These are phyloP conservation scores for Xenosphaeropsis pyriputrescens DNA, from an alignment of 2,329 filamentous ascomycete species.

Conservation along the genomic window DNA sequence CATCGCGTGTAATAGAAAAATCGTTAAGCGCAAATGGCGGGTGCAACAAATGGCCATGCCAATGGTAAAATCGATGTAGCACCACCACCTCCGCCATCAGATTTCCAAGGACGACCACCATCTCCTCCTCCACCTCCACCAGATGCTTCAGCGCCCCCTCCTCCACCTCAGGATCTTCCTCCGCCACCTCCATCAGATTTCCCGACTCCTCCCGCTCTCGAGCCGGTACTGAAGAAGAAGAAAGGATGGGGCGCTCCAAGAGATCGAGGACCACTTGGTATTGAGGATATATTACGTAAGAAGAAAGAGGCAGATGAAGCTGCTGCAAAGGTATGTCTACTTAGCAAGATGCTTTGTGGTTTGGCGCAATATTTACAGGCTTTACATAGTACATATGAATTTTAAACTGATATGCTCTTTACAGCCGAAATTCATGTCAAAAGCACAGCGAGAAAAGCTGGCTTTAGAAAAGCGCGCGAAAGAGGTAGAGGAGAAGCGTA, in stretches of 20 bases:
- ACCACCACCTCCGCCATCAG: conserved; percentile 10
- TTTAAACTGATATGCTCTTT: conserved; percentile 8
- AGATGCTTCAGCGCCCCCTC: conserved; percentile 12
- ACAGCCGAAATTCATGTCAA: conserved; percentile 71
- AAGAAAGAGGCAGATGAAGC: conserved; percentile 78
- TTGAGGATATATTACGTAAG: conserved; percentile 73
- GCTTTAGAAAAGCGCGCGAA: conserved; percentile 66
- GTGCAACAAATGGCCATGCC: conserved; percentile 7
- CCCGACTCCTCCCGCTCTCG: conserved; percentile 28
- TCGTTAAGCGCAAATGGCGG: conserved; percentile 6
- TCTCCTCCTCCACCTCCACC: conserved; percentile 18
- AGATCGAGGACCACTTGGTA: conserved; percentile 46
- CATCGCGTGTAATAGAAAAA: background rate
- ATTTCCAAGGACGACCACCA: conserved; percentile 10
- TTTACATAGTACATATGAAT: too few relatives aligned
- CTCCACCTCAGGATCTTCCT: conserved; percentile 15
- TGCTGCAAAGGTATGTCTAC: conserved; percentile 49
- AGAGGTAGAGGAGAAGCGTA: conserved; percentile 50
- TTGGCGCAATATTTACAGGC: conserved; percentile 1
- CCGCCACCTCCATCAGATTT: conserved; percentile 22
- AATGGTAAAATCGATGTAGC: conserved; percentile 6
- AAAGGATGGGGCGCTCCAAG: conserved; percentile 29
- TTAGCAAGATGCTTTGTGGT: conserved; percentile 11
- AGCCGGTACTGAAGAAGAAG: conserved; percentile 29
- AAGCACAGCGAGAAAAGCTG: conserved; percentile 65